A percentile compares a stretch with the other conserved stretches of the same genome.
These are phyloP conservation scores for Trichophyton rubrum DNA, from an alignment of 2,329 filamentous ascomycete species.

Conservation along the genomic window DNA sequence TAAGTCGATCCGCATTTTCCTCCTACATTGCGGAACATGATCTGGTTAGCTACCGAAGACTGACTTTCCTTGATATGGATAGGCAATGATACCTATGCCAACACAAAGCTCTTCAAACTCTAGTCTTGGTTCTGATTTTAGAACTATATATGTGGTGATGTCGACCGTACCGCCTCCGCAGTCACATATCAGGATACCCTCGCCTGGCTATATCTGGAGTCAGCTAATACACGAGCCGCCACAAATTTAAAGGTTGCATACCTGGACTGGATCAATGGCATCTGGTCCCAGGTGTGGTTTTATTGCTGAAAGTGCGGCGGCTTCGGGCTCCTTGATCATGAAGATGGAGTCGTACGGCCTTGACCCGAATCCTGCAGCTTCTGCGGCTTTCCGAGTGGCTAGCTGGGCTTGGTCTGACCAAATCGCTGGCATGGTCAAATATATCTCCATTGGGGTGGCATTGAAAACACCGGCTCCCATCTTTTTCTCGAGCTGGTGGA, in stretches of 20 bases:
- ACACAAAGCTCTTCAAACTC: slow-evolving; percentile 13
- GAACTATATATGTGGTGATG: slow-evolving; percentile 18
- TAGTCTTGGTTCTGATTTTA: slow-evolving; percentile 8
- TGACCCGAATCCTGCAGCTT: slow-evolving; percentile 13
- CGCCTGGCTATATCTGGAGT: slow-evolving; percentile 6
- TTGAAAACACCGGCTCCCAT: slow-evolving; percentile 12
- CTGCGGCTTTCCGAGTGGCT: slow-evolving; percentile 14
- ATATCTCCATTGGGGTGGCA: slow-evolving; percentile 14
- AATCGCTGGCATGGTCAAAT: slow-evolving; percentile 16
- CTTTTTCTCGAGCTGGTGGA: slow-evolving; percentile 12
- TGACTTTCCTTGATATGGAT: not conserved
- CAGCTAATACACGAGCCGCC: not conserved
- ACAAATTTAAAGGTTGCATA: not conserved
- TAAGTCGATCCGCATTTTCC: slow-evolving; percentile 25
- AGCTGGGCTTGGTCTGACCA: slow-evolving; percentile 13
- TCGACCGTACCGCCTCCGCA: slow-evolving; percentile 23
- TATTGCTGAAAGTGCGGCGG: slow-evolving; percentile 7
- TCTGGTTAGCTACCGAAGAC: not conserved
- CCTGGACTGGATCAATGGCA: slow-evolving; percentile 8
- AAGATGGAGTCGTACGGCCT: slow-evolving; percentile 12
- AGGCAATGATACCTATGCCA: slow-evolving; percentile 6
- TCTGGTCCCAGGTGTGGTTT: slow-evolving; percentile 6
- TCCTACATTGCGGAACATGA: slow-evolving; percentile 11
- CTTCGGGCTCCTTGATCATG: slow-evolving; percentile 16
- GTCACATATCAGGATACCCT: slow-evolving; percentile 18